phyloP scores from a whole-genome alignment of 2,329 filamentous ascomycete species.

The Teratosphaeria pseudoeucalypti region DNA sequence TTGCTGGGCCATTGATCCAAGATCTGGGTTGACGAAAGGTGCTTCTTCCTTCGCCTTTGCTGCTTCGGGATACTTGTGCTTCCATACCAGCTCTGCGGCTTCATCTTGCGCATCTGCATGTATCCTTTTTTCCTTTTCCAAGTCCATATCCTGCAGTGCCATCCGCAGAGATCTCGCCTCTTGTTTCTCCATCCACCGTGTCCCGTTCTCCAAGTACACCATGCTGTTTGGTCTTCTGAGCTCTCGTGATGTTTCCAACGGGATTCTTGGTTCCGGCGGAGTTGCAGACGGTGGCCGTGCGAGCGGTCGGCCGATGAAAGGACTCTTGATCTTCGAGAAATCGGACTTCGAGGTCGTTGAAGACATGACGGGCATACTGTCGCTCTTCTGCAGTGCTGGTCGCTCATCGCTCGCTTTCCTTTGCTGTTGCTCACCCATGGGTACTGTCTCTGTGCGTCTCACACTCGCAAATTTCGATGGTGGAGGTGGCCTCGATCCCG shows the following conservation, averaged over 20 bases:
- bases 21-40: constrained; percentile 25
- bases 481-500: constrained; percentile 58
- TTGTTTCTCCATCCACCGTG: constrained; percentile 72
- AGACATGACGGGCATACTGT: constrained; percentile 19
- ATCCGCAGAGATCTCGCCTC: constrained; percentile 60
- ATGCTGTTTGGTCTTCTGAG: constrained; percentile 50
- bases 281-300: constrained; percentile 14
- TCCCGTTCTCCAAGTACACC: constrained; percentile 62
- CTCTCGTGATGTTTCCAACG: not conserved
- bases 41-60: constrained; percentile 47
- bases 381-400: constrained; percentile 24
- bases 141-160: constrained; percentile 63
- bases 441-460: constrained; percentile 19
- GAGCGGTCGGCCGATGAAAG: constrained; percentile 24
- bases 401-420: constrained; percentile 11
- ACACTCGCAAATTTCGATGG: constrained; percentile 31
- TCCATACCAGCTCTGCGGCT: constrained; percentile 68
- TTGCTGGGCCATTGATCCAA: constrained; percentile 2
- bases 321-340: constrained; percentile 9
- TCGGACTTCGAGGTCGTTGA: constrained; percentile 7
- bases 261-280: not conserved
- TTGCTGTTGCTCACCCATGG: constrained; percentile 3
- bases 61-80: constrained; percentile 59
- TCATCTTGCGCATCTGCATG: constrained; percentile 65
- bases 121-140: constrained; percentile 53